Evolutionary conservation across 345 rosid genomes (phyloP).

Genomic region (Eucalyptus brandiana): DNA sequence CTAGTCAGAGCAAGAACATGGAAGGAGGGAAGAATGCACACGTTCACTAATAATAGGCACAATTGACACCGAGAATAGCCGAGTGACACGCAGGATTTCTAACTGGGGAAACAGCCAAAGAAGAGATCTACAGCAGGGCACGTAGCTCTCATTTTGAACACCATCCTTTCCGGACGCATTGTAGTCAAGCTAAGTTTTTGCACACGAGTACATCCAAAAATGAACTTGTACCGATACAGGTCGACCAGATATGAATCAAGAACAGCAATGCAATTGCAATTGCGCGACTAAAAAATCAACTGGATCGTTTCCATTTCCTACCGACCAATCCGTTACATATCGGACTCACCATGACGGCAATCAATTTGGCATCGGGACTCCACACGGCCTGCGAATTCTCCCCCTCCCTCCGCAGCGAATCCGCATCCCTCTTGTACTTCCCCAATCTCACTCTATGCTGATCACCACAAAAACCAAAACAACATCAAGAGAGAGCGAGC

Average conservation of each 20-base stretch:
- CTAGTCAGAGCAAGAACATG: background rate
- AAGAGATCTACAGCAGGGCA: background rate
- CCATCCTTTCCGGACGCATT: background rate
- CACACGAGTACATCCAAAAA: background rate
- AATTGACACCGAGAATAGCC: background rate
- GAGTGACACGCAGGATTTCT: background rate
- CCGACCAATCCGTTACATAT: background rate
- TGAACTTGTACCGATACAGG: background rate
- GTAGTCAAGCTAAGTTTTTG: background rate
- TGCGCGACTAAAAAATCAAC: background rate
- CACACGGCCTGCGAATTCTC: conserved; percentile 83
- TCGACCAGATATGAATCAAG: background rate
- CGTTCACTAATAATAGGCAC: background rate
- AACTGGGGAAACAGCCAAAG: background rate
- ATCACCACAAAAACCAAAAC: background rate
- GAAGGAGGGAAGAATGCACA: background rate
- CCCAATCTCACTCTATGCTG: conserved; percentile 92
- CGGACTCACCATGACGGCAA: conserved; percentile 74
- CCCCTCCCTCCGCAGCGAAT: conserved; percentile 68
- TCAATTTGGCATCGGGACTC: conserved; percentile 83
- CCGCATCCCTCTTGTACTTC: conserved; percentile 70
- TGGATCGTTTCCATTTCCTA: background rate
- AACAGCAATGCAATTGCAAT: background rate
- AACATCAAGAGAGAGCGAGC: background rate
- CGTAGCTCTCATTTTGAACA: background rate